Base-by-base conservation (phyloP, 78 protist species). In the Dictyostelium purpureum region DNA sequence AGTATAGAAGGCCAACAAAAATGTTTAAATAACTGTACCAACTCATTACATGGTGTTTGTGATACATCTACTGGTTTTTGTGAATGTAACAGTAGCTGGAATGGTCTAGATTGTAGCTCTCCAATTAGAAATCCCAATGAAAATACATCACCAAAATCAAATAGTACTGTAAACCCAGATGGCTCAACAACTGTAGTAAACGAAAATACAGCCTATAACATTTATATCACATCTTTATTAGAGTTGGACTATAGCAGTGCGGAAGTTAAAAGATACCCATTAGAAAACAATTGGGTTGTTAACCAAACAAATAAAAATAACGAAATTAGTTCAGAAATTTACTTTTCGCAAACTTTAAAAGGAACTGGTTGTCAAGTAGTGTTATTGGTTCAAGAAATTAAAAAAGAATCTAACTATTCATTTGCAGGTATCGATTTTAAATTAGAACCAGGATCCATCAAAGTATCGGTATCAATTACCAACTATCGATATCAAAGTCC, bases 171-270 rank as follows among this genome's bases (percentile, higher is more conserved):
- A 2, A 67, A 47, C 45, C 43, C 70, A 16, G 24, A 33, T 38
- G 76, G 76, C 38, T 37, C 76, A 31, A 79, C 88, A 6, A 28
- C 21, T n/a, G 43, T 65, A 47, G n/a, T n/a, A 4, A 74, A 43
- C 31, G 57, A 79, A 26, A 43, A 79, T 42, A 61, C 35, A 1
- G 14, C 14, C 0, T 65, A 42, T 42, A 61, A 63, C 19, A 26
- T 79, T 18, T 28, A 12, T 35, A 21, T 79, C 2, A 59, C 33
- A 12, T 16, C 35, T 9, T 21, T 79, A 28, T 18, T 45, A 0
- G 88, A 79, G 33, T 16, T 37, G 6, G 77, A 79, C 31, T 26
- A 43, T 3, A 40, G 37, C 26, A 26, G 70, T 21, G 26, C 37
- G 5, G 5, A 14, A 43, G 66, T 63, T 7, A 18, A 24, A n/a